phyloP scores from a whole-genome alignment of 2,329 filamentous ascomycete genomes.

The Colletotrichum spaethianum region DNA sequence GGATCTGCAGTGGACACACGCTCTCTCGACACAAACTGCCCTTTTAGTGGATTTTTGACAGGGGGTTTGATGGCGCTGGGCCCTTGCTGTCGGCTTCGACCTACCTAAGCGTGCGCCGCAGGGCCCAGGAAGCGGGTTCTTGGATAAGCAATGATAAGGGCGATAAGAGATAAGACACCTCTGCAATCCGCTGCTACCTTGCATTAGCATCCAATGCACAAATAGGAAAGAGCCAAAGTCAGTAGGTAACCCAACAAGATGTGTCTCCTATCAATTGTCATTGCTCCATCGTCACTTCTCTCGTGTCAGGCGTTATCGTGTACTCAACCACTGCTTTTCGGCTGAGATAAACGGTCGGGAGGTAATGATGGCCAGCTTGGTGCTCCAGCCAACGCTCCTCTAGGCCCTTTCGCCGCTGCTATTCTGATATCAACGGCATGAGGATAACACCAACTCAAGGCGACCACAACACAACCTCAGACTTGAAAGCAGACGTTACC shows the following conservation, averaged over 20 bases:
- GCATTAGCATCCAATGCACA: neutral
- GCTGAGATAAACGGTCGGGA: neutral
- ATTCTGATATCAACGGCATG: neutral
- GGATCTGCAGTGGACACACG: constrained; percentile 26
- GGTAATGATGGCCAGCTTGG: neutral
- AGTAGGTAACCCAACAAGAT: neutral
- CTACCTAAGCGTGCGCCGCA: neutral
- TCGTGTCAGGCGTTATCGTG: neutral
- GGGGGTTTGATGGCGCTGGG: constrained; percentile 4
- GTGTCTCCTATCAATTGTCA: neutral
- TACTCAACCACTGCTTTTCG: neutral
- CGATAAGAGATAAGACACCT: constrained; percentile 17
- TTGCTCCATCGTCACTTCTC: neutral
- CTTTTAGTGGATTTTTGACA: constrained; percentile 10
- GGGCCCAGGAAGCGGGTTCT: neutral
- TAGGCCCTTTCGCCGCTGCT: neutral
- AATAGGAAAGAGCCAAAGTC: constrained; percentile 1
- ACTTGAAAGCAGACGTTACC: neutral
- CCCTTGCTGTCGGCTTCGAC: neutral
- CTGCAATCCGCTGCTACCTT: neutral
- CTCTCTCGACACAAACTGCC: constrained; percentile 26
- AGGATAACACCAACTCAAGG: neutral
- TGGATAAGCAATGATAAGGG: constrained; percentile 7
- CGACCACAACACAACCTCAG: neutral
- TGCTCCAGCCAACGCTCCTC: neutral